These are phyloP conservation scores for Amauroascus niger DNA, from an alignment of 2,329 filamentous ascomycete genomes.

Conservation along the genomic window DNA sequence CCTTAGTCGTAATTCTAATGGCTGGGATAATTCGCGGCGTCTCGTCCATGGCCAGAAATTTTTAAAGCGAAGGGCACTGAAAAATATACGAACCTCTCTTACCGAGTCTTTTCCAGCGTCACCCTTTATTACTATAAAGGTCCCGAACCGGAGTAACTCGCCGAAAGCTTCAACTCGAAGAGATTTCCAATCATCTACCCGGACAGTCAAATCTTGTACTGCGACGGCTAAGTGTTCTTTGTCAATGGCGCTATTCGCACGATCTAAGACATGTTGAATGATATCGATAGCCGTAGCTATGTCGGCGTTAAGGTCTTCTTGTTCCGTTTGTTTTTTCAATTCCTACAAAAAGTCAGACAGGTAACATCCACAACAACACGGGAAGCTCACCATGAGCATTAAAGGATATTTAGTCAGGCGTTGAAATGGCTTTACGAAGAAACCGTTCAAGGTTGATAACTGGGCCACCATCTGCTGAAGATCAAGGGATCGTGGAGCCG, in stretches of 20 bases:
- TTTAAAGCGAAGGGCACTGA: constrained; percentile 6
- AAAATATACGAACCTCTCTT: constrained; percentile 59
- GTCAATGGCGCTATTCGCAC: constrained; percentile 85
- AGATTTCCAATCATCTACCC: constrained; percentile 96
- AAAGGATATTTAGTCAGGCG: constrained; percentile 89
- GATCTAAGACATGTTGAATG: constrained; percentile 68
- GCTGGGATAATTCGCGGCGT: neutral
- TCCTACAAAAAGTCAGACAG: constrained; percentile 46
- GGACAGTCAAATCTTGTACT: constrained; percentile 64
- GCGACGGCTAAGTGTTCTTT: constrained; percentile 76
- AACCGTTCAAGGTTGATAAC: constrained; percentile 79
- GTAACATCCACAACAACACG: neutral
- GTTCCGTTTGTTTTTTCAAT: constrained; percentile 70
- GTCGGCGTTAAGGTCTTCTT: constrained; percentile 61
- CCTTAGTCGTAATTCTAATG: neutral
- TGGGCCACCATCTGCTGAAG: constrained; percentile 69
- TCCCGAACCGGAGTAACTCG: constrained; percentile 74
- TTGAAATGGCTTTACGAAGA: constrained; percentile 94
- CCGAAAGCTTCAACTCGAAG: constrained; percentile 88
- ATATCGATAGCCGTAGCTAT: constrained; percentile 68
- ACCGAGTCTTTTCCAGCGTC: constrained; percentile 69
- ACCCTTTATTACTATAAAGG: constrained; percentile 80
- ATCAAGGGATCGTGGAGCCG: constrained; percentile 55
- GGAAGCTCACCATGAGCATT: constrained; percentile 61
- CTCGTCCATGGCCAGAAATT: constrained; percentile 1